These are phyloP conservation scores for Xylaria sp. DNA, from an alignment of 2,329 filamentous ascomycete species.

Conservation along the genomic window DNA sequence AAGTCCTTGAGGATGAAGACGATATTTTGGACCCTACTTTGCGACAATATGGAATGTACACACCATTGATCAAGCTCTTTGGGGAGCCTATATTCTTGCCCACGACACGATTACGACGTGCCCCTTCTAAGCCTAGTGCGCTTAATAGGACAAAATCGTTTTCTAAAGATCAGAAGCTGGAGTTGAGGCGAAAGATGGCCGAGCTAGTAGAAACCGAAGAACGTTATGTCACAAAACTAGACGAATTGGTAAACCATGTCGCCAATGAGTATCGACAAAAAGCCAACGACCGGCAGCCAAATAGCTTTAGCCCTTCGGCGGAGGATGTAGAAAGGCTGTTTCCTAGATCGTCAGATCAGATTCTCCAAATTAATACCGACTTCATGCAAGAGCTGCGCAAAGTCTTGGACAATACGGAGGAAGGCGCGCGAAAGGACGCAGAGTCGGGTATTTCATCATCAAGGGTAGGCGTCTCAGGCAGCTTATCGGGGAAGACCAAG, in stretches of 20 bases:
- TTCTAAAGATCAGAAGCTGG: conserved; percentile 82
- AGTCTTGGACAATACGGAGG: conserved; percentile 85
- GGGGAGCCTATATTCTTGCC: conserved; percentile 89
- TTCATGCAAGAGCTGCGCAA: conserved; percentile 82
- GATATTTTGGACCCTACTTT: conserved; percentile 72
- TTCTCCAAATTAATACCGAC: conserved; percentile 81
- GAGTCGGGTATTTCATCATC: conserved; percentile 66
- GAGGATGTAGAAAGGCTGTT: conserved; percentile 82
- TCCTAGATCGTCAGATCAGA: conserved; percentile 80
- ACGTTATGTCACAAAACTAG: conserved; percentile 88
- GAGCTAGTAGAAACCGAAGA: conserved; percentile 95
- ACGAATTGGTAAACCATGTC: conserved; percentile 83
- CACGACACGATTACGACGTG: conserved; percentile 83
- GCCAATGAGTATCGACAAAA: conserved; percentile 82
- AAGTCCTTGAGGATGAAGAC: conserved; percentile 71
- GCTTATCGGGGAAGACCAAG: conserved; percentile 61
- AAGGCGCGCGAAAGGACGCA: conserved; percentile 81
- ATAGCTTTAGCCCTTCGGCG: conserved; percentile 77
- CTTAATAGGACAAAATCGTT: conserved; percentile 83
- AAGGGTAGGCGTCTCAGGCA: conserved; percentile 56
- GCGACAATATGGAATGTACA: conserved; percentile 81
- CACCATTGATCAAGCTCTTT: conserved; percentile 79
- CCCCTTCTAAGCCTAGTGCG: conserved; percentile 86
- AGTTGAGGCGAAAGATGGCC: conserved; percentile 85
- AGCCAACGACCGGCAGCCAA: conserved; percentile 66